Evolutionary conservation across 345 rosid genomes (phyloP).

Genomic region (Eucalyptus curtisii): DNA sequence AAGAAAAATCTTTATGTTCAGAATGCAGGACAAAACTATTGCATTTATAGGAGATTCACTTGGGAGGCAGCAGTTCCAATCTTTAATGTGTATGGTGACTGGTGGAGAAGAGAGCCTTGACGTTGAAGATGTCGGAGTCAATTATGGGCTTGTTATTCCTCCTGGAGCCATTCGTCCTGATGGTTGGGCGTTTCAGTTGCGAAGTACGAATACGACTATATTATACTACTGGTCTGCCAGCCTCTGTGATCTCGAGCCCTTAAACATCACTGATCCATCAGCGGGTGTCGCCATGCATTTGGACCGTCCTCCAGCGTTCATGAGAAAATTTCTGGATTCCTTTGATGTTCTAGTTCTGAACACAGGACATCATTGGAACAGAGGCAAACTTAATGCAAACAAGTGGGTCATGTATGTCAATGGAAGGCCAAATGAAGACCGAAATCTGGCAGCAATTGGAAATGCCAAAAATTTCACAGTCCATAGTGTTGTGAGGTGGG

Average conservation of each 20-base stretch:
- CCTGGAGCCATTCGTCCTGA: constrained; percentile 50
- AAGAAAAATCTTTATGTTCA: constrained; percentile 3
- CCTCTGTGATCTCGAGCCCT: constrained; percentile 34
- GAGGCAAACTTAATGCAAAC: constrained; percentile 56
- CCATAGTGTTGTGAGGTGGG: constrained; percentile 47
- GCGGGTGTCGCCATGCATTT: constrained; percentile 51
- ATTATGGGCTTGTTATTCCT: constrained; percentile 42
- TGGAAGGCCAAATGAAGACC: constrained; percentile 27
- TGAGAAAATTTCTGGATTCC: constrained; percentile 32
- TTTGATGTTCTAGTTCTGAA: constrained; percentile 59
- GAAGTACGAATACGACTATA: constrained; percentile 54
- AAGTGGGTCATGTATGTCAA: constrained; percentile 59
- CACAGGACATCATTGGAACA: constrained; percentile 87
- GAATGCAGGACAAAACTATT: constrained; percentile 69
- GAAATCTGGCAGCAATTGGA: constrained; percentile 19
- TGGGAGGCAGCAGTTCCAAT: constrained; percentile 71
- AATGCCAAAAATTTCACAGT: constrained; percentile 48
- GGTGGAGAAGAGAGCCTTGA: constrained; percentile 44
- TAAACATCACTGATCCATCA: constrained; percentile 23
- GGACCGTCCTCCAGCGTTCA: constrained; percentile 64
- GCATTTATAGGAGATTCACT: constrained; percentile 87
- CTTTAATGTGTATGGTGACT: constrained; percentile 68
- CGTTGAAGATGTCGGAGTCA: constrained; percentile 50
- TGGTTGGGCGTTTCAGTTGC: constrained; percentile 62
- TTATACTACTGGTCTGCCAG: constrained; percentile 70